phyloP scores from a whole-genome alignment of 2,329 filamentous ascomycete genomes.

The Stagonosporopsis cucurbitacearum region DNA sequence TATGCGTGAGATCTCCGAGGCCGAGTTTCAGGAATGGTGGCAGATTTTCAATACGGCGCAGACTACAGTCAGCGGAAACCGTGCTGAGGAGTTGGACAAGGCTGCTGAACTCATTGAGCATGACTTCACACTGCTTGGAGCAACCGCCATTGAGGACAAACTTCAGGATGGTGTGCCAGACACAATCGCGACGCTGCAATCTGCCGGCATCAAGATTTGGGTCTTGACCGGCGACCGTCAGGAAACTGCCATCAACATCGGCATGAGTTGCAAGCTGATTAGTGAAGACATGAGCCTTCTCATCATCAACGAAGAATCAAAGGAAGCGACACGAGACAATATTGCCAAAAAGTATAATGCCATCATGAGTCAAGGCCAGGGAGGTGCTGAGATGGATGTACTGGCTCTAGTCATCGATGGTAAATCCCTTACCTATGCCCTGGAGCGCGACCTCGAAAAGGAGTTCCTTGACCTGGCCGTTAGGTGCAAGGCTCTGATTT shows the following conservation, averaged over 20 bases:
- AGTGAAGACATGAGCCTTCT: slow-evolving; percentile 98
- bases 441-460: slow-evolving; percentile 94
- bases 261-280: slow-evolving; percentile 98
- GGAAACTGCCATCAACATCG: slow-evolving; percentile 99
- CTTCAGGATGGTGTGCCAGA: slow-evolving; percentile 97
- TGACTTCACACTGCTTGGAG: slow-evolving; percentile 87
- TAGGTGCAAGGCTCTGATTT: slow-evolving; percentile 98
- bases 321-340: slow-evolving; percentile 82
- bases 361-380: slow-evolving; percentile 80
- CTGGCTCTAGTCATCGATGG: slow-evolving; percentile 94
- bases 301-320: slow-evolving; percentile 90
- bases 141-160: slow-evolving; percentile 96
- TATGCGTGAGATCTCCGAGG: slow-evolving; percentile 89
- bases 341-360: slow-evolving; percentile 92
- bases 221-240: slow-evolving; percentile 96
- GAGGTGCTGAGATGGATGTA: slow-evolving; percentile 79
- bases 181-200: slow-evolving; percentile 95
- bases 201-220: slow-evolving; percentile 98
- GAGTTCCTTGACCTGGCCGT: slow-evolving; percentile 90
- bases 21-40: slow-evolving; percentile 87
- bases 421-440: slow-evolving; percentile 88
- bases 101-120: slow-evolving; percentile 94
- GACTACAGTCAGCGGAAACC: slow-evolving; percentile 89
- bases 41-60: slow-evolving; percentile 84
- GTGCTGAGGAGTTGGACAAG: slow-evolving; percentile 95